phyloP scores from a whole-genome alignment of 768 basidiomycete species.

The Tylopilus vinaceipallidus region DNA sequence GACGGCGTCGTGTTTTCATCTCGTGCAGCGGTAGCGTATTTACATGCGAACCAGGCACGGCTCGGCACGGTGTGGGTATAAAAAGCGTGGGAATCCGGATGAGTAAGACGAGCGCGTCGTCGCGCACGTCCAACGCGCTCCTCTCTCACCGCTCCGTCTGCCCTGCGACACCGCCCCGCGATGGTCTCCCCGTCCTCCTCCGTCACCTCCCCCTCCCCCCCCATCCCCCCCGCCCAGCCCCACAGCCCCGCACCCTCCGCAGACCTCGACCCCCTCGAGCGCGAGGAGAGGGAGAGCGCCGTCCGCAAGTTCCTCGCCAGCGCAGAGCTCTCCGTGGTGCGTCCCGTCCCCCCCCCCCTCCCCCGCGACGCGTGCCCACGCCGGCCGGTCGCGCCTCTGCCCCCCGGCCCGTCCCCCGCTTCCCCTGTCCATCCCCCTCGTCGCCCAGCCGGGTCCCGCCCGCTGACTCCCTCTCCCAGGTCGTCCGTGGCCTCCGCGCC shows the following conservation, averaged over 20 bases:
- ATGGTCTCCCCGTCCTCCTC: conserved; percentile 85
- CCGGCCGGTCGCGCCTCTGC: conserved; percentile 23
- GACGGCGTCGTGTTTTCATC: conserved; percentile 15
- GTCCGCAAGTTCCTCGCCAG: conserved; percentile 75
- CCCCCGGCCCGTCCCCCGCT: conserved; percentile 2
- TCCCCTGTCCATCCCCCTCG: conserved; percentile 7
- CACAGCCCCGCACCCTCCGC: conserved; percentile 39
- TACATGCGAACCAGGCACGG: conserved; percentile 17
- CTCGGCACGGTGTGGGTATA: conserved; percentile 25
- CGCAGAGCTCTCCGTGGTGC: conserved; percentile 78
- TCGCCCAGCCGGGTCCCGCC: conserved; percentile 6
- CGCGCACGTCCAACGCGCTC: conserved; percentile 39
- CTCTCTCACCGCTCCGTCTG: too few species aligned
- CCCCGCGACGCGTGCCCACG: conserved; percentile 48
- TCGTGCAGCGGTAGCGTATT: conserved; percentile 13
- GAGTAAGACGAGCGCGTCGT: conserved; percentile 39
- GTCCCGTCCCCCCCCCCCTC: conserved; percentile 36
- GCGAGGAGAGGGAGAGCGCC: conserved; percentile 62
- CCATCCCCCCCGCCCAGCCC: conserved; percentile 57
- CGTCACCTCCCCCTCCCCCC: conserved; percentile 79
- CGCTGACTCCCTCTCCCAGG: conserved; percentile 45
- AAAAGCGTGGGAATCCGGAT: conserved; percentile 33
- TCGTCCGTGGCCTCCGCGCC: conserved; percentile 76
- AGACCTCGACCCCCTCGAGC: conserved; percentile 44
- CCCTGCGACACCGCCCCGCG: conserved; percentile 33